Percentiles rank a stretch among this genome's conserved stretches.
Evolutionary conservation across 129 eudicot genomes (phyloP).

Genomic region (Silybum marianum): DNA sequence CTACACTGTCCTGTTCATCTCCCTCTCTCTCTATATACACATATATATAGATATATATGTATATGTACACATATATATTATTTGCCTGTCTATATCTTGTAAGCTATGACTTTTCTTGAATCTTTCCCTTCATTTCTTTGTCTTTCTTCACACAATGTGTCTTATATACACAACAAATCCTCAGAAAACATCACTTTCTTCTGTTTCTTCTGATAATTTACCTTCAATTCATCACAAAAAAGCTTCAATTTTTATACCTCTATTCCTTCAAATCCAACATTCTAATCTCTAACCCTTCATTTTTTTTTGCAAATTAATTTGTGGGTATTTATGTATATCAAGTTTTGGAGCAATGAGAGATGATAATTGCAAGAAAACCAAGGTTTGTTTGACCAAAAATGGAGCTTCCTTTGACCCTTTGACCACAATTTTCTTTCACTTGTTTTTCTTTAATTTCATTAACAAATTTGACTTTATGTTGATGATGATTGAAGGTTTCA

Average conservation of each 20-base stretch:
- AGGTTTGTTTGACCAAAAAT: slow-evolving; percentile 57
- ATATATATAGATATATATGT: not conserved
- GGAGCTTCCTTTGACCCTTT: not conserved
- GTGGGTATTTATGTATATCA: slow-evolving; percentile 38
- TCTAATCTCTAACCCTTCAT: slow-evolving; percentile 11
- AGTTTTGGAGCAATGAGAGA: slow-evolving; percentile 69
- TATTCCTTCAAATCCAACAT: slow-evolving; percentile 9
- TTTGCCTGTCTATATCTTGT: not conserved
- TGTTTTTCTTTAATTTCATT: slow-evolving; percentile 13
- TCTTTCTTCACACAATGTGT: slow-evolving; percentile 32
- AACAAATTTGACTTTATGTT: slow-evolving; percentile 27
- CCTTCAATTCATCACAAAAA: slow-evolving; percentile 7
- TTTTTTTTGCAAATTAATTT: slow-evolving; percentile 10
- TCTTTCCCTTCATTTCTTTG: slow-evolving; percentile 21
- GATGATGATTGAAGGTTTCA: slow-evolving; percentile 55
- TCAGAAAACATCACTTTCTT: slow-evolving; percentile 8
- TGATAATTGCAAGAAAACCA: slow-evolving; percentile 77
- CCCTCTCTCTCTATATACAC: not conserved
- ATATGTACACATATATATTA: not conserved
- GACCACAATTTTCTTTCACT: not conserved
- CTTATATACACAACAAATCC: slow-evolving; percentile 26
- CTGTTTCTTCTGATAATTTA: not conserved
- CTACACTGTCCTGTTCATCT: slow-evolving; percentile 7
- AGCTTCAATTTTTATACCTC: not conserved
- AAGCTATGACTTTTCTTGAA: slow-evolving; percentile 19